Evolutionary conservation across 345 rosid species (phyloP).

Genomic region (Trapa incisa): DNA sequence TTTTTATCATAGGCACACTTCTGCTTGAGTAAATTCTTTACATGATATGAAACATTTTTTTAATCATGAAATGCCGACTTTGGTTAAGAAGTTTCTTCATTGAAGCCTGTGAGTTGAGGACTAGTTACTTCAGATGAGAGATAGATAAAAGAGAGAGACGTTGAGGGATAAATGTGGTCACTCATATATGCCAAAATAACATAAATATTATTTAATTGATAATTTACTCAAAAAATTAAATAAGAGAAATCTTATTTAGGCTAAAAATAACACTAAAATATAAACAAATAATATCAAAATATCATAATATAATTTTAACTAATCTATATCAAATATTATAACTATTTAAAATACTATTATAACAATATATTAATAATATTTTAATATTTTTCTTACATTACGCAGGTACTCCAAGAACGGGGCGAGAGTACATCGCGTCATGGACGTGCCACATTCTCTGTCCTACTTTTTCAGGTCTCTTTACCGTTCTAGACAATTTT

Average conservation of each 20-base stretch:
- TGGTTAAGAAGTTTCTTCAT: background rate
- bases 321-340: too few relatives aligned
- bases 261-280: too few relatives aligned
- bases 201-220: too few relatives aligned
- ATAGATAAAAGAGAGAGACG: too few relatives aligned
- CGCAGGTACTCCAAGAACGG: constrained; percentile 94
- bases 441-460: constrained; percentile 98
- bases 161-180: too few relatives aligned
- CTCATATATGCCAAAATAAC: too few relatives aligned
- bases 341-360: too few relatives aligned
- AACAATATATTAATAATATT: too few relatives aligned
- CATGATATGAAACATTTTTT: background rate
- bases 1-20: background rate
- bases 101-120: background rate
- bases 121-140: background rate
- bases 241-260: too few relatives aligned
- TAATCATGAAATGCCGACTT: background rate
- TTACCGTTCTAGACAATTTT: constrained; percentile 5
- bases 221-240: too few relatives aligned
- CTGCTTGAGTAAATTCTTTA: background rate
- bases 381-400: background rate
- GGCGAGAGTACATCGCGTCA: constrained; percentile 99
- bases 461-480: constrained; percentile 86
- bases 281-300: too few relatives aligned
- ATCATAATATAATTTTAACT: too few relatives aligned